Conservation (phyloP, 441 rosid genomes). For the Bocquillonia castaneifolia region DNA sequence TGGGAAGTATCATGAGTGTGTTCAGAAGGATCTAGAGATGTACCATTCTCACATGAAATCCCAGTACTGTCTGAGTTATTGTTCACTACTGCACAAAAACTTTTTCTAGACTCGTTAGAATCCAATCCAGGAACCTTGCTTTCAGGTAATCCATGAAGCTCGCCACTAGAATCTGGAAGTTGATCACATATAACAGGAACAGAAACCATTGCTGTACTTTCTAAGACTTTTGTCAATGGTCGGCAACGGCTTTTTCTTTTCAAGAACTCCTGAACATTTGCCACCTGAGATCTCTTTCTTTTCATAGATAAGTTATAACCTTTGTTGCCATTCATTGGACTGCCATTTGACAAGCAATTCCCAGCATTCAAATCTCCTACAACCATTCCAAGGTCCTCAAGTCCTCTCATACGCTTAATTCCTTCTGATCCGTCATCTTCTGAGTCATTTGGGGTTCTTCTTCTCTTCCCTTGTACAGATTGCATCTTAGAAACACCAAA, state of each 20-base stretch:
- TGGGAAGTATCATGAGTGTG: conserved; percentile 45
- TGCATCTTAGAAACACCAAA: conserved; percentile 44
- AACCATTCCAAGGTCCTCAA: conserved; percentile 76
- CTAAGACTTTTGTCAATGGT: conserved; percentile 81
- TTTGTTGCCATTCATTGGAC: conserved; percentile 46
- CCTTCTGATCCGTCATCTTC: conserved; percentile 97
- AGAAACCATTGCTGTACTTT: conserved; percentile 80
- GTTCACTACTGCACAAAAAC: conserved; percentile 37
- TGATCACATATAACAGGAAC: conserved; percentile 73
- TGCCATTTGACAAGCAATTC: conserved; percentile 46
- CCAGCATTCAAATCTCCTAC: conserved; percentile 43
- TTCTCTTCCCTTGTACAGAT: conserved; percentile 52
- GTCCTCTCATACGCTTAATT: conserved; percentile 95
- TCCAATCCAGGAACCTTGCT: conserved; percentile 50
- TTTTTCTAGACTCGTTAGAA: conserved; percentile 56
- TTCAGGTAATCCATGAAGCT: conserved; percentile 47
- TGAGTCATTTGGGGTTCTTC: conserved; percentile 89
- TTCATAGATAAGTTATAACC: conserved; percentile 43
- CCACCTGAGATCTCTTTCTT: conserved; percentile 70
- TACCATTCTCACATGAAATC: conserved; percentile 57
- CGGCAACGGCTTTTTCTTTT: conserved; percentile 77
- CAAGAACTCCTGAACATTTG: conserved; percentile 49
- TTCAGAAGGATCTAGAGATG: conserved; percentile 40
- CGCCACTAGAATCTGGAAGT: conserved; percentile 46
- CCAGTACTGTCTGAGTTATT: conserved; percentile 68